Evolutionary conservation across 805 yeast genomes (phyloP).

Genomic region (Lipomyces yamadae): DNA sequence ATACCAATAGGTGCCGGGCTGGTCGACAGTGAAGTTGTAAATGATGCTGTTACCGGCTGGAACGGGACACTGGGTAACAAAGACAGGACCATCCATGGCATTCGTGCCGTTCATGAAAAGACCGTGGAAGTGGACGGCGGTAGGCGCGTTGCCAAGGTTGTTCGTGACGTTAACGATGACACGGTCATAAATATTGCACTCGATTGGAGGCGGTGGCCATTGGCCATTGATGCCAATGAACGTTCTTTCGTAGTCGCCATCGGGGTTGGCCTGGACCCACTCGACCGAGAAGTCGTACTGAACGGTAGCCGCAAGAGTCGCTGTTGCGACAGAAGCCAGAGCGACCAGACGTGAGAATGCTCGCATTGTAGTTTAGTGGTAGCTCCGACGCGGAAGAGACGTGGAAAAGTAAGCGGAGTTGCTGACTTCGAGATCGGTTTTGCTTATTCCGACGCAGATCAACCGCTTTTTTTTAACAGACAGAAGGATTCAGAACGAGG

Average conservation of each 20-base stretch:
- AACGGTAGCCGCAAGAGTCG: slow-evolving; percentile 40
- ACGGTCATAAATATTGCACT: slow-evolving; percentile 79
- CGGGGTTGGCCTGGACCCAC: slow-evolving; percentile 57
- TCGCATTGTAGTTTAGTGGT: slow-evolving; percentile 9
- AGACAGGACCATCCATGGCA: slow-evolving; percentile 90
- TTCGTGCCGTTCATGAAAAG: slow-evolving; percentile 75
- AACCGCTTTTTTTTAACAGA: no score
- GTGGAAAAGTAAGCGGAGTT: neutral
- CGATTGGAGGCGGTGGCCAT: slow-evolving; percentile 82
- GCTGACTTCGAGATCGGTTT: no score
- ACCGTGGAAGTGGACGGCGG: slow-evolving; percentile 93
- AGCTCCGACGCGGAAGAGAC: neutral
- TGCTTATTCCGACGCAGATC: no score
- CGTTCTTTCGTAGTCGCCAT: slow-evolving; percentile 55
- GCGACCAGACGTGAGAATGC: slow-evolving; percentile 12
- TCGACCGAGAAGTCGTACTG: slow-evolving; percentile 49
- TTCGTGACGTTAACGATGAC: slow-evolving; percentile 74
- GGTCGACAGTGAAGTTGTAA: slow-evolving; percentile 89
- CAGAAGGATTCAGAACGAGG: no score
- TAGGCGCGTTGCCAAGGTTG: slow-evolving; percentile 64
- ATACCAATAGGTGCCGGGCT: slow-evolving; percentile 94
- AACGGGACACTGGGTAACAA: slow-evolving; percentile 89
- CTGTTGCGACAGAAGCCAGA: slow-evolving; percentile 24
- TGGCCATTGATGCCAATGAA: slow-evolving; percentile 69
- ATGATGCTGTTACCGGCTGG: slow-evolving; percentile 74